A percentile compares a stretch with the other conserved stretches of the same genome.
Conservation (phyloP, 148 eudicot genomes). For the Euryodendron excelsum region DNA sequence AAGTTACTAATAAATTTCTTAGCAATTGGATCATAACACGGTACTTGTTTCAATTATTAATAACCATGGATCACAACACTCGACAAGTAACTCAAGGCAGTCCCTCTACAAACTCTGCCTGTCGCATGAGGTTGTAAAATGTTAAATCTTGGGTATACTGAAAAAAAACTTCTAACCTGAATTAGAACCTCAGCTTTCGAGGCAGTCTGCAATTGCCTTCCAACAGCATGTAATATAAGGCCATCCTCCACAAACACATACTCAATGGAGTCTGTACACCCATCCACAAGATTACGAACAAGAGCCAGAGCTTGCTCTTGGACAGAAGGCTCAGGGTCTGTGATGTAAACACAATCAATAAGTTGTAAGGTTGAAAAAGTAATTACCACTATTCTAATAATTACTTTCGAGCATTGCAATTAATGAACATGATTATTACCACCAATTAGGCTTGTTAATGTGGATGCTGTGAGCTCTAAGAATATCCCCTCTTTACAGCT, state of each 20-base stretch:
- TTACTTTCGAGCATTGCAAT: neutral
- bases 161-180: constrained; percentile 55
- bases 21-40: neutral
- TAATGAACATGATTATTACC: constrained; percentile 41
- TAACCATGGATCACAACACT: neutral
- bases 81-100: neutral
- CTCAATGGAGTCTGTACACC: constrained; percentile 57
- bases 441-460: constrained; percentile 68
- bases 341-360: constrained; percentile 6
- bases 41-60: neutral
- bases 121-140: neutral
- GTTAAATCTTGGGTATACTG: neutral
- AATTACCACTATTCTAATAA: neutral
- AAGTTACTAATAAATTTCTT: neutral
- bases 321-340: constrained; percentile 84
- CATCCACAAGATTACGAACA: constrained; percentile 83
- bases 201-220: constrained; percentile 54
- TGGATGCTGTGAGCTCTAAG: constrained; percentile 60
- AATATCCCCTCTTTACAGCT: constrained; percentile 62
- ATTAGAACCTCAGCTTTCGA: constrained; percentile 62
- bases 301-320: constrained; percentile 94
- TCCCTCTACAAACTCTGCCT: neutral
- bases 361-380: neutral
- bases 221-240: constrained; percentile 63
- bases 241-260: constrained; percentile 64